A percentile compares a stretch with the other conserved stretches of the same genome.
Conservation (phyloP, 352 stramenopile genomes). For the Pythium aristosporum region DNA sequence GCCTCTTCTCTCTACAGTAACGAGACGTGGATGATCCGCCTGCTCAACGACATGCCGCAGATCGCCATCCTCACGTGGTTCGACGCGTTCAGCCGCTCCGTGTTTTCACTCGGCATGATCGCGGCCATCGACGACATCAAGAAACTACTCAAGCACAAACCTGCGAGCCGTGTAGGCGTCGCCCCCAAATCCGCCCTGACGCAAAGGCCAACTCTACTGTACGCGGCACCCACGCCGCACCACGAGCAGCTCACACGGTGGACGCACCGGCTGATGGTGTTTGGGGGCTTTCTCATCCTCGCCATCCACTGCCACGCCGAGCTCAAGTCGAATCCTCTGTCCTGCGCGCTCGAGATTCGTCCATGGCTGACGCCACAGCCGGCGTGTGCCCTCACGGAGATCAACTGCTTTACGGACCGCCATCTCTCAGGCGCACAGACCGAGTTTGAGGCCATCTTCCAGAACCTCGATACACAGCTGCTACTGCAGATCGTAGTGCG, state of each 20-base stretch:
- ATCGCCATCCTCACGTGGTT: conserved; percentile 9
- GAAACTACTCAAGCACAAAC: background rate
- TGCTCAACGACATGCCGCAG: conserved; percentile 16
- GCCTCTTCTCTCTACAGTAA: conserved; percentile 6
- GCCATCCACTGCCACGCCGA: conserved; percentile 13
- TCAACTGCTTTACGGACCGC: conserved; percentile 16
- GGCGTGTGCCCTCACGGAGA: conserved; percentile 17
- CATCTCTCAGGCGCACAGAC: background rate
- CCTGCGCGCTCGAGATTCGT: conserved; percentile 5
- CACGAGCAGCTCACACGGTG: background rate
- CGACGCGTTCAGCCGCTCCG: conserved; percentile 15
- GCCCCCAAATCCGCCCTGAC: background rate
- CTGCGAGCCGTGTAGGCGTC: background rate
- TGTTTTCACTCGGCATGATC: conserved; percentile 23
- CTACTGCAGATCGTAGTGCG: conserved; percentile 35
- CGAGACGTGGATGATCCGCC: conserved; percentile 14
- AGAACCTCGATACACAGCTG: conserved; percentile 22
- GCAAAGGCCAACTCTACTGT: too few relatives aligned
- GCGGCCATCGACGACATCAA: conserved; percentile 22
- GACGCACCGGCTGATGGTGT: conserved; percentile 4
- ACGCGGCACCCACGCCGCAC: too few relatives aligned
- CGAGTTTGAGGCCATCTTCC: conserved; percentile 18
- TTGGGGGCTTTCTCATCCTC: conserved; percentile 10
- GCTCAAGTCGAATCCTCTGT: background rate
- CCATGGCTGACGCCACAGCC: conserved; percentile 11